Evolutionary conservation across 495 filamentous ascomycete genomes (phyloP), one percentile per base, ranked within the genome.

Genomic region (Penicillium lividum): DNA sequence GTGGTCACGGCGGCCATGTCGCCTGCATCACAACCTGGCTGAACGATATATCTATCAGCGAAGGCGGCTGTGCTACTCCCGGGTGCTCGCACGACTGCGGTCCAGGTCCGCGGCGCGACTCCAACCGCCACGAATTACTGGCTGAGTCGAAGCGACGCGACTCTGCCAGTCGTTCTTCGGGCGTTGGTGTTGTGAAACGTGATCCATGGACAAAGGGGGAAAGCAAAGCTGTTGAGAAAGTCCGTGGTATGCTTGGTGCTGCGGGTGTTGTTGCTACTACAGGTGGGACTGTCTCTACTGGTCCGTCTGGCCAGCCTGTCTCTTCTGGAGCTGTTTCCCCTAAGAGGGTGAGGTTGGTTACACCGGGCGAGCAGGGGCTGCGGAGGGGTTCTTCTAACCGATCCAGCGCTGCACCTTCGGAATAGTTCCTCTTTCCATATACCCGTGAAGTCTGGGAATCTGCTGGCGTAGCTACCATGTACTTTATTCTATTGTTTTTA

Each of bases 81-180:
- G 88, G 88, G 7, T 92, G 89, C 66, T 78, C 85, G 29, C 88
- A 91, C 60, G 86, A 87, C 52, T 92, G 89, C 59, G 77, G 88
- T 5, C 85, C 88, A 3, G 85, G 87, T 0, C 78, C 77, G 5
- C 80, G 82, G 68, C 77, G 86, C 5, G 78, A 83, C 46, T 51
- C 67, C 15, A 72, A 77, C 58, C 77, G 74, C 40, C 59, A 63
- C 36, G 51, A 67, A n/a, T 53, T 76, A 16, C 60, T 64, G 5
- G 57, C 68, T 5, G 75, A 76, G 46, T 70, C 73, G 22, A 75
- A 73, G 56, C 67, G 67, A 16, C 75, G 75, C 15, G 75, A 76
- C 49, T 71, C 72, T 7, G 65, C 62, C 0, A 71, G 68, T 48
- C 69, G 73, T 46, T 70, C 70, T 51, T 58, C 72, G 3, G 73